phyloP scores from a whole-genome alignment of 202 grass and related monocot species.

The Digitaria exilis region DNA sequence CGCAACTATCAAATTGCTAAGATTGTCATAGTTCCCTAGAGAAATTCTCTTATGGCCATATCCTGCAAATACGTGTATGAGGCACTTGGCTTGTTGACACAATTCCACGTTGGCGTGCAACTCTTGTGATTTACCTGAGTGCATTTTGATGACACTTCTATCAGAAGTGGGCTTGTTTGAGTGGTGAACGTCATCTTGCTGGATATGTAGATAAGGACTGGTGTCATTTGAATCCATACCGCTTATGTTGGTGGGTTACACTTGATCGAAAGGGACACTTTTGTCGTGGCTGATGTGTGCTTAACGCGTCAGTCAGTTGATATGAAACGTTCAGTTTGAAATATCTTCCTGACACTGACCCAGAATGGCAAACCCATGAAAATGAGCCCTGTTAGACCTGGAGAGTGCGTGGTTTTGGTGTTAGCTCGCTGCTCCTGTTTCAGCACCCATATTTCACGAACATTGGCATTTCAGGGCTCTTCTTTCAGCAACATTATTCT shows the following conservation, averaged over 20 bases:
- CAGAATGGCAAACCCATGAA: not conserved
- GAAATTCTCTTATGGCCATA: not conserved
- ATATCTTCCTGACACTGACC: not conserved
- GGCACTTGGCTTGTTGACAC: not conserved
- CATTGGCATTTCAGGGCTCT: too few species aligned
- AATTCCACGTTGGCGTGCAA: not conserved
- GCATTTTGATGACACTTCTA: not conserved
- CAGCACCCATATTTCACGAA: constrained; percentile 16
- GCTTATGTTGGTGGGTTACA: not conserved
- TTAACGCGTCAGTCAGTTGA: not conserved
- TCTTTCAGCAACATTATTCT: not conserved
- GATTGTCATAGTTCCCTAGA: not conserved
- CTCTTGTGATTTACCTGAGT: not conserved
- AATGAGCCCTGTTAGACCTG: not conserved
- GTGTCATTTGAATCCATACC: not conserved
- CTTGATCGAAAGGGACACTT: not conserved
- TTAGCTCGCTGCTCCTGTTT: not conserved
- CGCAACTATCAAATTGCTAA: not conserved
- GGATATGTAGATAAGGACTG: not conserved
- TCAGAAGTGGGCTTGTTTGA: not conserved
- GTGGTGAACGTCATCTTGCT: not conserved
- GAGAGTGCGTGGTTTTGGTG: not conserved
- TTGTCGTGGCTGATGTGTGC: not conserved
- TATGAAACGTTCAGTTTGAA: not conserved
- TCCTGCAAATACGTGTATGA: not conserved